Evolutionary conservation across 2,329 filamentous ascomycete genomes (phyloP), one percentile per base, ranked within the genome.

Genomic region (Blastomyces gilchristii): DNA sequence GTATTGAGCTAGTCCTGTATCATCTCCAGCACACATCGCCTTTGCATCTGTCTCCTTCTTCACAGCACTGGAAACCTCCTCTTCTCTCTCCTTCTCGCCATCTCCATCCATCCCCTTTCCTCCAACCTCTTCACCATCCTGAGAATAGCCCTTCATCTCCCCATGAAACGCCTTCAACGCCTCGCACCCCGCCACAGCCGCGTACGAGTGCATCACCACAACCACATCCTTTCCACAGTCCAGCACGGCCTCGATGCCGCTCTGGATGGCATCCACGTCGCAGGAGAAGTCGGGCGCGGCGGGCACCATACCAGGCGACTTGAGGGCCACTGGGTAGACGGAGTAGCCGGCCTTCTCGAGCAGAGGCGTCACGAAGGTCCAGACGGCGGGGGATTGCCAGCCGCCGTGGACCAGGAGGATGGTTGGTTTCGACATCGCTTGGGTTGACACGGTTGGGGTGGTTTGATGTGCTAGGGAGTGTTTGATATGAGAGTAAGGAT

Each of bases 121-220:
- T 22, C 25, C 53, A 41, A 14, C 28, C 22, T 31, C 8, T 59
- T 43, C 39, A 37, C 16, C 49, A 45, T 22, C n/a, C n/a, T 28
- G 11, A 2, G 25, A 9, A 34, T 22, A 50, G 2, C 45, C 43
- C 43, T 16, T 37, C 47, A 63, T 63, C 43, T 65, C 63, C 1
- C n/a, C 22, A 47, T 65, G 63, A 22, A 65, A 65, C 16, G 1
- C 57, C 60, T 64, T 58, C 41, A 68, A 16, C 22, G 68, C 67
- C 37, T 65, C 65, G 12, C 63, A 65, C 22, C 64, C 62, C 7
- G 64, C 65, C n/a, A 68, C 62, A 8, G 67, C 68, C 14, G 63
- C 66, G 50, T 68, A 69, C 49, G 63, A 65, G 57, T 68, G 67
- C 22, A 66, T 58, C 1, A 68, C 66, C 52, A 68, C 41, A 18